Conservation (phyloP, 2,329 filamentous ascomycete species). For the Apiospora saccharicola region DNA sequence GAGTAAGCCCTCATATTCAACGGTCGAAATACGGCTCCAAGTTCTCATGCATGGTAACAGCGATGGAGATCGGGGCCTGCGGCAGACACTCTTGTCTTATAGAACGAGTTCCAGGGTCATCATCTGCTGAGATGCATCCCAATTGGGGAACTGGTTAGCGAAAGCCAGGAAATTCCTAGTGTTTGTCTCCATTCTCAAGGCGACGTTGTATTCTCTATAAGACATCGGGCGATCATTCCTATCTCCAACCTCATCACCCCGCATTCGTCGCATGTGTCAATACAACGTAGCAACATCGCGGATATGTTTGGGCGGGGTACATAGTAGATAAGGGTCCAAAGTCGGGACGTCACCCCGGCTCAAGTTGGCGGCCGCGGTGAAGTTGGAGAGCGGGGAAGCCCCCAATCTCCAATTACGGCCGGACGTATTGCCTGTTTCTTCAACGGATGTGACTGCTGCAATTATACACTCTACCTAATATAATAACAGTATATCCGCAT, state of each 20-base stretch:
- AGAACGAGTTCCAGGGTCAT: neutral
- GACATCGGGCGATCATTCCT: neutral
- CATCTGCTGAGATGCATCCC: neutral
- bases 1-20: neutral
- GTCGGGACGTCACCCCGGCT: neutral
- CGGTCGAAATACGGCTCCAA: neutral
- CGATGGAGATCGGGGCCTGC: neutral
- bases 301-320: neutral
- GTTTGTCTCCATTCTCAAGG: neutral
- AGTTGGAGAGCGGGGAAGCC: neutral
- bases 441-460: neutral
- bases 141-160: neutral
- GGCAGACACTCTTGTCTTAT: neutral
- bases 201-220: neutral
- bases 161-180: neutral
- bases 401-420: neutral
- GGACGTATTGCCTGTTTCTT: neutral
- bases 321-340: neutral
- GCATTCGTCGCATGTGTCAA: neutral
- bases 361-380: neutral
- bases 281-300: constrained; percentile 10
- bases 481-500: neutral
- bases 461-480: neutral
- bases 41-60: neutral
- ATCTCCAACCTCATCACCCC: neutral